Base-by-base conservation (phyloP, 768 basidiomycete species). In the Collybia sordida region DNA sequence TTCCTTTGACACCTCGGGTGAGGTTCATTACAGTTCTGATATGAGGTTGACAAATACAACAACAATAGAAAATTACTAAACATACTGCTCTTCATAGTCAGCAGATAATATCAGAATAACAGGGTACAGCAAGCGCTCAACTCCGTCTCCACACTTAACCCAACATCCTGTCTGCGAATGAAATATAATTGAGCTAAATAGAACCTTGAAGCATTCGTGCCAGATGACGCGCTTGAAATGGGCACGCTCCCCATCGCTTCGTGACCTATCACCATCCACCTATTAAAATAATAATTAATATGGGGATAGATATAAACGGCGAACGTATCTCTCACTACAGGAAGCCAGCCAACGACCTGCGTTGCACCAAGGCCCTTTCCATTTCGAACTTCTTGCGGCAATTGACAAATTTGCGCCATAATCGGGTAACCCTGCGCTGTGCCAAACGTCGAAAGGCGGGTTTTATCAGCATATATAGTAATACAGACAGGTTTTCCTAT, bases 81-180 rank as follows among this genome's bases (percentile, higher is more conserved):
- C 60, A 24, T 64, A 78, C 77, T 72, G 69, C 62, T 80, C 75
- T 51, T 78, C 68, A 45, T 74, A 78, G 45, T 78, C 73, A 4
- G 68, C 65, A 6, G 67, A 71, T 1, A 75, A 53, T 3, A 76
- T 72, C 0, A 73, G 25, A 17, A 78, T 59, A 6, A 70, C 22
- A 1, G 72, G 73, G 24, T 63, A 77, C 0, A 78, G 36, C 11
- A 35, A 53, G 0, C 59, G 64, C 2, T 21, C 2, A 11, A 70
- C 51, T 3, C 56, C 55, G 53, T 70, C 60, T 8, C 64, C 63
- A 57, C 64, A 70, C 9, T 35, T 23, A 36, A 50, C 34, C 39
- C 28, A 52, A 24, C 21, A 42, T 0, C 73, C 71, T 0, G 51
- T 60, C 1, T 56, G 40, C 4, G 68, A 66, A 17, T 51, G 44